Percentiles rank a stretch among this genome's conserved stretches.
phyloP scores from a whole-genome alignment of 495 filamentous ascomycete species.

The Ascodesmis nigricans region DNA sequence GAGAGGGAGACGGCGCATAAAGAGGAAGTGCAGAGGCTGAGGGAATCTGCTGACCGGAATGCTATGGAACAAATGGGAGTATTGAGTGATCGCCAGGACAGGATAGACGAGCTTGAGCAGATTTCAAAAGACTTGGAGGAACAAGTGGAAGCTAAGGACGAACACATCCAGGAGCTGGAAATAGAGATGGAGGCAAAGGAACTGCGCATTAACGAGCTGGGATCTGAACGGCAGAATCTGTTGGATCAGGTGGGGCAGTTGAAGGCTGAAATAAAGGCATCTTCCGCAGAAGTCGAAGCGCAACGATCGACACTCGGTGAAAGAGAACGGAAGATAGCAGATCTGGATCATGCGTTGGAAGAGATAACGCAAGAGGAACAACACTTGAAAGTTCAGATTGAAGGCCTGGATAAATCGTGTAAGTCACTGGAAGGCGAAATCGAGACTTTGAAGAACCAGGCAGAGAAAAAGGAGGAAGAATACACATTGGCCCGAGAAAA shows the following conservation, averaged over 20 bases:
- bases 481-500: not conserved
- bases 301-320: conserved; percentile 10
- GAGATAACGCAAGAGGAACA: not conserved
- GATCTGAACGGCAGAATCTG: conserved; percentile 7
- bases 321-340: conserved; percentile 9
- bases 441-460: not conserved
- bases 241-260: conserved; percentile 5
- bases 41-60: conserved; percentile 26
- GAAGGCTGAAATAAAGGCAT: conserved; percentile 8
- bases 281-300: conserved; percentile 7
- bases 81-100: conserved; percentile 16
- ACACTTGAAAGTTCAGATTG: not conserved
- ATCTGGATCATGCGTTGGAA: conserved; percentile 4
- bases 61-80: conserved; percentile 16
- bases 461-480: not conserved
- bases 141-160: conserved; percentile 12
- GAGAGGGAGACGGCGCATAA: conserved; percentile 4
- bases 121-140: conserved; percentile 7
- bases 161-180: conserved; percentile 6
- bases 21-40: conserved; percentile 21
- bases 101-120: conserved; percentile 12
- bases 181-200: conserved; percentile 6
- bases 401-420: not conserved
- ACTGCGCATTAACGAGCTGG: not conserved
- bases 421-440: not conserved